Evolutionary conservation across 495 filamentous ascomycete genomes (phyloP), one percentile per base, ranked within the genome.

Genomic region (Penicillium simplicissimum): DNA sequence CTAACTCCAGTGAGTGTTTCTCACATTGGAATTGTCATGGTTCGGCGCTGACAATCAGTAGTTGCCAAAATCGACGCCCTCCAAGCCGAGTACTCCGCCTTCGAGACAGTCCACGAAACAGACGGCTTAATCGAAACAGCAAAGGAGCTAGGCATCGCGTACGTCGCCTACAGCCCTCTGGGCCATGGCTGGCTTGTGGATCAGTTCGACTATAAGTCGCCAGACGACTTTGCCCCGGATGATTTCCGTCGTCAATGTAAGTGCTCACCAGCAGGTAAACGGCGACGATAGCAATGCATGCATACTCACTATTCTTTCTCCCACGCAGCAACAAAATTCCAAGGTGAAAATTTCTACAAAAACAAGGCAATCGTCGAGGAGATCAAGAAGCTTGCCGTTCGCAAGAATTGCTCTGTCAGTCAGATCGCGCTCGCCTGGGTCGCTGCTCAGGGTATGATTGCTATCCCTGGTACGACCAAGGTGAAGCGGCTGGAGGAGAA

Each of bases 1-100:
- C 78, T 17, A 75, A 75, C 49, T 77, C 74, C 10, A 78, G 79
- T 80, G 23, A 42, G 71, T 59, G 35, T 37, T 25, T 25, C 3
- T 25, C 23, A 25, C 23, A 25, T 25, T 25, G 1, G 3, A 25
- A 25, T 25, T 1, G 23, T 25, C 23, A 25, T 25, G 3, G 23
- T 25, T 25, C 23, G 1, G 23, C 23, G 23, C 23, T 25, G 23
- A 45, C 42, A 23, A 45, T n/a, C 4, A 7, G 8, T 38, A 80
- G 80, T 82, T 61, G 77, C 79, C 62, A 78, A 76, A 58, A 81
- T 82, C 38, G 79, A 81, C 45, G 80, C 80, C n/a, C 55, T 82
- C 21, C 80, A 82, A 62, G 78, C 78, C 10, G 80, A 82, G 47
- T 82, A 81, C 63, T 82, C 80, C 0, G 77, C 79, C 4, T 81